phyloP scores from a whole-genome alignment of 352 stramenopile species.

The Phytophthora palmivora region DNA sequence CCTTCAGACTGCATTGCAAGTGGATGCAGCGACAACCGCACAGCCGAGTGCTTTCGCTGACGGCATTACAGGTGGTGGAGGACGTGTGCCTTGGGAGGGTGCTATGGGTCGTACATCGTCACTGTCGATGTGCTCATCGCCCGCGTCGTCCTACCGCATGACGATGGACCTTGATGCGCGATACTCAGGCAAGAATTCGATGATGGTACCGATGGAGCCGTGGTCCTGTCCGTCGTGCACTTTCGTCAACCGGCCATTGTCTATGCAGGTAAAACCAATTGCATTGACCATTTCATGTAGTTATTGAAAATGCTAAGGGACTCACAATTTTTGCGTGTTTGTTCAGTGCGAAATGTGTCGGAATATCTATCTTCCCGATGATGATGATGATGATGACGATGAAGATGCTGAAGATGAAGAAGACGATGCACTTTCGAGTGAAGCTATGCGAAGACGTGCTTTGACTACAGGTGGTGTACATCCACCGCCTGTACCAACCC shows the following conservation, averaged over 20 bases:
- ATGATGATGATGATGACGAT: slow-evolving; percentile 32
- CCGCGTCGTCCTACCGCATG: slow-evolving; percentile 49
- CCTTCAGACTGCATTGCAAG: slow-evolving; percentile 92
- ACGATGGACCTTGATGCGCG: slow-evolving; percentile 67
- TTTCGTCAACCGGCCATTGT: slow-evolving; percentile 64
- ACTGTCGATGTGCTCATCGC: slow-evolving; percentile 38
- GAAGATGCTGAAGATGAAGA: slow-evolving; percentile 35
- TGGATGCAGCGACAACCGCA: slow-evolving; percentile 46
- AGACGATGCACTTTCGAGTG: slow-evolving; percentile 18
- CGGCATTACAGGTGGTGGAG: slow-evolving; percentile 32
- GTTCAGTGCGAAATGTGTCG: slow-evolving; percentile 61
- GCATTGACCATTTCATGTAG: background rate
- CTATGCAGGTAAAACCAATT: slow-evolving; percentile 57
- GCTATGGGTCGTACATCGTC: slow-evolving; percentile 37
- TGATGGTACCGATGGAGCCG: slow-evolving; percentile 48
- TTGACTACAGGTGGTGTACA: slow-evolving; percentile 23
- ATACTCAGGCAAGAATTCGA: slow-evolving; percentile 49
- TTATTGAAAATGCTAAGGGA: background rate
- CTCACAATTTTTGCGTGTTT: slow-evolving; percentile 16
- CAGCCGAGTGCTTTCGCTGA: slow-evolving; percentile 35
- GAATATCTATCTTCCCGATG: slow-evolving; percentile 50
- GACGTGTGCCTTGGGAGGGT: slow-evolving; percentile 50
- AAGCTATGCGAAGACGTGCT: slow-evolving; percentile 29
- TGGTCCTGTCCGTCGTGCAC: slow-evolving; percentile 76
- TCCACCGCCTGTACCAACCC: slow-evolving; percentile 12